phyloP scores from a whole-genome alignment of 306 rosid genomes.

The Ormosia emarginata region DNA sequence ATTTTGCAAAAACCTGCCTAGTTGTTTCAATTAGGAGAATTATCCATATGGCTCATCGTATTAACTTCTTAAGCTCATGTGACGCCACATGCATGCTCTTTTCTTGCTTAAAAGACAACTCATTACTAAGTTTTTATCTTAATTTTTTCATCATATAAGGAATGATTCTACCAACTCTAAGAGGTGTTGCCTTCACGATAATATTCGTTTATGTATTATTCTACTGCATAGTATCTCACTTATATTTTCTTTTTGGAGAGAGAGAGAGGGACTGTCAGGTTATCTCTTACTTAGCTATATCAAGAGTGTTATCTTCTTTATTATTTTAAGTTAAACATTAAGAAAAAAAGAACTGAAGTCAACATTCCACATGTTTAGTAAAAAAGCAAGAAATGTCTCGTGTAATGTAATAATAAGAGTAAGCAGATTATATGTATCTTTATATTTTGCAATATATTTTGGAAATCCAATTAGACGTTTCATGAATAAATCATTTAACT shows the following conservation, averaged over 20 bases:
- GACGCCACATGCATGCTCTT: constrained; percentile 48
- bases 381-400: constrained; percentile 3
- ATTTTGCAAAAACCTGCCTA: background rate
- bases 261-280: background rate
- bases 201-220: constrained; percentile 10
- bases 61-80: constrained; percentile 36
- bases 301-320: background rate
- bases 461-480: background rate
- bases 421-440: background rate
- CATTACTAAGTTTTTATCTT: constrained; percentile 15
- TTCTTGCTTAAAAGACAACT: constrained; percentile 29
- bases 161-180: constrained; percentile 31
- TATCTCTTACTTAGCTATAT: background rate
- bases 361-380: background rate
- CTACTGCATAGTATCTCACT: constrained; percentile 24
- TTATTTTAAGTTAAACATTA: background rate
- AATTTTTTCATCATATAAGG: constrained; percentile 6
- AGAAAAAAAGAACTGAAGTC: background rate
- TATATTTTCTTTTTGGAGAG: constrained; percentile 1
- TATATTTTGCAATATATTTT: background rate
- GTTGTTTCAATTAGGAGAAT: constrained; percentile 25
- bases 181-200: constrained; percentile 12
- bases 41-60: constrained; percentile 33
- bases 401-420: background rate
- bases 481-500: background rate